A percentile compares a stretch with the other conserved stretches of the same genome.
phyloP scores from a whole-genome alignment of 768 basidiomycete genomes.

The Lenzites betulinus region DNA sequence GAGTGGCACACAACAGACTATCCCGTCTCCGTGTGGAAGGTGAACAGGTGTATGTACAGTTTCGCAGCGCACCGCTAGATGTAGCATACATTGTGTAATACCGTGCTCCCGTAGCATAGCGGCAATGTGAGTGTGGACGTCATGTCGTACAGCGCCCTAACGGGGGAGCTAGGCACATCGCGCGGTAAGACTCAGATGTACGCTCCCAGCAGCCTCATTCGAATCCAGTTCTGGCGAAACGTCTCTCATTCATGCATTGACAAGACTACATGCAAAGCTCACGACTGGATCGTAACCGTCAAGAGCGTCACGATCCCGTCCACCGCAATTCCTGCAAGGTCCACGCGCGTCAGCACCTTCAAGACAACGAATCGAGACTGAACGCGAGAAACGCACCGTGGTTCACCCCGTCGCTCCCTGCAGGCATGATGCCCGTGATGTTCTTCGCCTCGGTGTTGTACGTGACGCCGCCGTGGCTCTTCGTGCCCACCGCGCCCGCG shows the following conservation, averaged over 20 bases:
- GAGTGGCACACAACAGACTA: background rate
- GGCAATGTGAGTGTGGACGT: background rate
- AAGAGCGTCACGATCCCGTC: constrained; percentile 55
- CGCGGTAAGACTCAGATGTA: too few relatives aligned
- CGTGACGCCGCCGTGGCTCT: constrained; percentile 40
- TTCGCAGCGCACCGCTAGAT: constrained; percentile 1
- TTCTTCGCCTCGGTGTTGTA: constrained; percentile 47
- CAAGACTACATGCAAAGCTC: background rate
- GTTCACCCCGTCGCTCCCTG: constrained; percentile 51
- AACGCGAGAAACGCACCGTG: constrained; percentile 43
- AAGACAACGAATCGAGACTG: too few relatives aligned
- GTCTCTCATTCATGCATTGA: background rate
- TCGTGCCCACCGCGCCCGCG: constrained; percentile 36
- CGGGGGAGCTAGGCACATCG: too few relatives aligned
- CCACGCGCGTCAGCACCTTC: background rate
- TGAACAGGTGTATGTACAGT: background rate
- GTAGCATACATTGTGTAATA: constrained; percentile 17
- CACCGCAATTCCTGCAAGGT: constrained; percentile 48
- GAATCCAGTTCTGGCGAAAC: too few relatives aligned
- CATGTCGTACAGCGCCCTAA: background rate
- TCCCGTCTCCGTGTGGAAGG: background rate
- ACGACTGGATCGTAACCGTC: constrained; percentile 45
- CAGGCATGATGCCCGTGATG: constrained; percentile 51
- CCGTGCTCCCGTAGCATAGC: background rate
- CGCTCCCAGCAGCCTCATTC: too few relatives aligned